Conservation (phyloP, 2,329 filamentous ascomycete species). For the Penicillium brasilianum region DNA sequence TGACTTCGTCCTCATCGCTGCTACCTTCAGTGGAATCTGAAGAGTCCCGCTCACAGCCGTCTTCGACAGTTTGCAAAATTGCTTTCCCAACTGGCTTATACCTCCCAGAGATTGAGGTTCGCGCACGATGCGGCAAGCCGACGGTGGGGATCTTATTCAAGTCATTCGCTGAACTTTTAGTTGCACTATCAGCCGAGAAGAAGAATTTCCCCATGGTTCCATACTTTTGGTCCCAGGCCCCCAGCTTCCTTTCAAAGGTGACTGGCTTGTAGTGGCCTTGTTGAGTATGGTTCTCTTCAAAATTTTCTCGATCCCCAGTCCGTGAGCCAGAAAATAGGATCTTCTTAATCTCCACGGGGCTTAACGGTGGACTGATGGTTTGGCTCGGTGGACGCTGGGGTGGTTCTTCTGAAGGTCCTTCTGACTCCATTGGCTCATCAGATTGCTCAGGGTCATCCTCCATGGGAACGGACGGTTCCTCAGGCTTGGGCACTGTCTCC, state of each 20-base stretch:
- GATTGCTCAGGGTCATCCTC: background rate
- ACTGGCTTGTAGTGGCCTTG: conserved; percentile 59
- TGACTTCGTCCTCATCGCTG: conserved; percentile 24
- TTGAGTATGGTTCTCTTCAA: conserved; percentile 29
- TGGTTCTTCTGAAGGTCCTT: conserved; percentile 14
- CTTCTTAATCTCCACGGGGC: conserved; percentile 49
- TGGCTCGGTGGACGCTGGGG: conserved; percentile 30
- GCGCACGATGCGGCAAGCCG: conserved; percentile 40
- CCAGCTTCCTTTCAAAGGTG: conserved; percentile 55
- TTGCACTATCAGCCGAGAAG: conserved; percentile 33
- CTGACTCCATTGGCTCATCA: conserved; percentile 12
- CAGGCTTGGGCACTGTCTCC: background rate
- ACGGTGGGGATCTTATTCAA: conserved; percentile 44
- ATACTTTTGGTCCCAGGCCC: conserved; percentile 60
- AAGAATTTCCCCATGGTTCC: conserved; percentile 53
- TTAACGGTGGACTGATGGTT: conserved; percentile 47
- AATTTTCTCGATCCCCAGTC: conserved; percentile 7
- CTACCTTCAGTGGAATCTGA: conserved; percentile 37
- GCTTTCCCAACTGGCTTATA: conserved; percentile 11
- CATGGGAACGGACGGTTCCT: background rate
- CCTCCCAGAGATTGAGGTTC: conserved; percentile 5
- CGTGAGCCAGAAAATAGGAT: conserved; percentile 48
- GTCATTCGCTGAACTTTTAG: conserved; percentile 10
- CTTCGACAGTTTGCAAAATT: conserved; percentile 14
- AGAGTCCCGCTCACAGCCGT: conserved; percentile 23